Evolutionary conservation across 148 eudicot genomes (phyloP).

Genomic region (Rhododendron kiyosumense): DNA sequence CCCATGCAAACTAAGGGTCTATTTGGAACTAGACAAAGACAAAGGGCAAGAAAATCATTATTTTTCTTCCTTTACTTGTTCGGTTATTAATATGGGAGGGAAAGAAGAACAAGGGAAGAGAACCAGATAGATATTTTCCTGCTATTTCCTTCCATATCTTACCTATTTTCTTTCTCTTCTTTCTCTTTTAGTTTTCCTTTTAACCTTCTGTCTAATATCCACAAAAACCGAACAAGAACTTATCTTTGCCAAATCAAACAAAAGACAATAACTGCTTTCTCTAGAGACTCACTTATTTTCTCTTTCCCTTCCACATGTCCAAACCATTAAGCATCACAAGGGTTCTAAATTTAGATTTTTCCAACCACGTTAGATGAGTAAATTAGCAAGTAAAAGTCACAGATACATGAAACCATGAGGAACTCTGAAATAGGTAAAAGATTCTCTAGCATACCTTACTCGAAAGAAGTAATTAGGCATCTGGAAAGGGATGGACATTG

Average conservation of each 20-base stretch:
- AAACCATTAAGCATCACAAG: neutral
- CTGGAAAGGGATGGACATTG: constrained; percentile 49
- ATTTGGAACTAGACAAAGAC: neutral
- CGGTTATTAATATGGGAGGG: neutral
- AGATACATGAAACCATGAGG: neutral
- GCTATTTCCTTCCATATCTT: neutral
- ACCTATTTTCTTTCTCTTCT: no score
- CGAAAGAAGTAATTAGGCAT: constrained; percentile 60
- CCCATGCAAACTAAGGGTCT: neutral
- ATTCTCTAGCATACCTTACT: constrained; percentile 48
- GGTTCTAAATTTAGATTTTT: neutral
- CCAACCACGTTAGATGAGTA: neutral
- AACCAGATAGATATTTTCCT: neutral
- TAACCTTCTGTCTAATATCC: neutral
- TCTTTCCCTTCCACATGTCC: neutral
- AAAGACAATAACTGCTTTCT: neutral
- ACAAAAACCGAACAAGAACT: neutral
- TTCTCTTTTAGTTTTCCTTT: neutral
- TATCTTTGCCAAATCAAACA: neutral
- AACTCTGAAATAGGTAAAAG: constrained; percentile 8
- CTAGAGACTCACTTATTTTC: neutral
- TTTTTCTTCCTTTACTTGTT: neutral
- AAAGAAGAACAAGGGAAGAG: neutral
- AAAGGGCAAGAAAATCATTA: neutral
- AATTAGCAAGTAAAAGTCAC: neutral